A percentile compares a stretch with the other conserved stretches of the same genome.
Conservation (phyloP, 495 filamentous ascomycete species). For the Niebla homalea region DNA sequence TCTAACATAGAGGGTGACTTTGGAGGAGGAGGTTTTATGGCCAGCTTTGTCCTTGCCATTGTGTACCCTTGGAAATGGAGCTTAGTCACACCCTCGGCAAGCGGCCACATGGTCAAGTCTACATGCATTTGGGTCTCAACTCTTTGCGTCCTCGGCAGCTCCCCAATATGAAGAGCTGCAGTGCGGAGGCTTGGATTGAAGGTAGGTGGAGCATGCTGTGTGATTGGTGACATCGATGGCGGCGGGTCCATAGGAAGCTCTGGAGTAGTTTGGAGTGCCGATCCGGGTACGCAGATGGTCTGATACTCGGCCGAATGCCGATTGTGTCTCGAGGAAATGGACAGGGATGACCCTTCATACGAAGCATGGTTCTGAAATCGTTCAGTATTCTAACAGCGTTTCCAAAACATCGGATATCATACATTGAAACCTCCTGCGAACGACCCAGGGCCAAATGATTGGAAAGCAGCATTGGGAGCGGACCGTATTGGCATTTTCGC, state of each 20-base stretch:
- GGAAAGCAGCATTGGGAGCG: background rate
- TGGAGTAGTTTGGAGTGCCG: background rate
- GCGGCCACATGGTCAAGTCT: conserved; percentile 54
- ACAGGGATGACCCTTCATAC: no score
- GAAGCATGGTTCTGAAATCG: no score
- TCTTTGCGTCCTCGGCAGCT: conserved; percentile 65
- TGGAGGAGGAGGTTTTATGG: conserved; percentile 49
- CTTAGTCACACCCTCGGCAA: conserved; percentile 60
- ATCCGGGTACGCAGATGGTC: background rate
- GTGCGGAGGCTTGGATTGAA: background rate
- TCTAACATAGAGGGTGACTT: conserved; percentile 62
- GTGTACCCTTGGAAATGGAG: conserved; percentile 77
- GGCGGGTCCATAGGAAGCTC: background rate
- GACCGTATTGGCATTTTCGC: conserved; percentile 3
- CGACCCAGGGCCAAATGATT: background rate
- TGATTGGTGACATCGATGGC: background rate
- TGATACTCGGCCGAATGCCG: background rate
- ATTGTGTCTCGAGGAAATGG: background rate
- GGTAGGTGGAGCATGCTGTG: background rate
- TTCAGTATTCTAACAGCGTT: no score
- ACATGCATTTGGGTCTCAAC: conserved; percentile 92
- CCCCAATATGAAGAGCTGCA: conserved; percentile 41
- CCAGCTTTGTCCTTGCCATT: conserved; percentile 80
- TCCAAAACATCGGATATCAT: background rate
- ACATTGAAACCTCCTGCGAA: background rate